These are phyloP conservation scores for Macadamia integrifolia DNA, from an alignment of 164 flowering plant species.

Conservation along the genomic window DNA sequence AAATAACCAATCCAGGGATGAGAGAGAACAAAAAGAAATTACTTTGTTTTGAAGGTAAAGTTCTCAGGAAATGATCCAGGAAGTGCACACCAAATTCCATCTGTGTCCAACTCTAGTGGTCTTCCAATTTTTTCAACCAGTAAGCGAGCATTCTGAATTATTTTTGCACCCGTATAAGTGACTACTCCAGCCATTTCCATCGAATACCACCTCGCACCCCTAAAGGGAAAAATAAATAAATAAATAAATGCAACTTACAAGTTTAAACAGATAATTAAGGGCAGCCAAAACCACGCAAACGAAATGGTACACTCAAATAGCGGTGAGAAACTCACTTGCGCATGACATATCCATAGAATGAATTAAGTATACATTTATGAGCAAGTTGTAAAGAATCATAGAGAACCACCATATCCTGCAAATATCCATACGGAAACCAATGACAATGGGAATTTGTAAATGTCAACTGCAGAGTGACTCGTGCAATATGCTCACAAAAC, in stretches of 20 bases:
- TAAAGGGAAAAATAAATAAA: constrained; percentile 19
- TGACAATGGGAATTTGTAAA: not conserved
- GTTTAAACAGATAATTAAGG: constrained; percentile 4
- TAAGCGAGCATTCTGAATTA: constrained; percentile 96
- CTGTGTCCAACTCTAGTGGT: constrained; percentile 96
- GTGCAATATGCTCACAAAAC: constrained; percentile 4
- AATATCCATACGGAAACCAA: constrained; percentile 14
- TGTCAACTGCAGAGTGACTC: not conserved
- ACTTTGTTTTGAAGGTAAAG: constrained; percentile 88
- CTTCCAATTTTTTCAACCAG: constrained; percentile 92
- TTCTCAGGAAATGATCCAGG: constrained; percentile 99
- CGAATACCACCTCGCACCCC: constrained; percentile 99
- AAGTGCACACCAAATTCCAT: constrained; percentile 98
- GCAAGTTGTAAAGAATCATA: constrained; percentile 98
- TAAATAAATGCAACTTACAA: constrained; percentile 4
- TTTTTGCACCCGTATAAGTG: constrained; percentile 98
- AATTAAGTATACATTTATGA: constrained; percentile 97
- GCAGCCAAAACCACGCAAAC: not conserved
- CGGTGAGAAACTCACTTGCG: constrained; percentile 69
- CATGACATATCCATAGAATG: constrained; percentile 99
- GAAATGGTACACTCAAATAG: not conserved
- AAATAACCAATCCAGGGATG: not conserved
- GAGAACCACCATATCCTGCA: constrained; percentile 96
- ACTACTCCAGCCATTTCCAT: constrained; percentile 99
- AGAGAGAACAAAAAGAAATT: constrained; percentile 12